These are phyloP conservation scores for Chlorella sp. DNA, from an alignment of 139 green algal species.

Conservation along the genomic window DNA sequence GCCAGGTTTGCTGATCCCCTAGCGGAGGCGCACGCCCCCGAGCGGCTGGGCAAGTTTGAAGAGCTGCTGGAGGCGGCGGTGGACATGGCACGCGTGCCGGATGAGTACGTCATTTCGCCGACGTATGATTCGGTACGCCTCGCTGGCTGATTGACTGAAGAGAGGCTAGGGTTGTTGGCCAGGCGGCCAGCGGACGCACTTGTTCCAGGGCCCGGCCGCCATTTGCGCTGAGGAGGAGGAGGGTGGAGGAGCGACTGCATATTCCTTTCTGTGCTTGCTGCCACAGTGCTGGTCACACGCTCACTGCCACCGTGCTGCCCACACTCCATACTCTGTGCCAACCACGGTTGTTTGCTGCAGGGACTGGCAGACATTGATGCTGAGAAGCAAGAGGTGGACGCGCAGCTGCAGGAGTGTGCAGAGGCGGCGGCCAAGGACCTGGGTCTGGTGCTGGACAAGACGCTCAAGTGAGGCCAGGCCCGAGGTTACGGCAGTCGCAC, in stretches of 20 bases:
- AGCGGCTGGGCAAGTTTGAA: constrained; percentile 96
- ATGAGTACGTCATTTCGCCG: constrained; percentile 94
- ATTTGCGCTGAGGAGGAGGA: constrained; percentile 63
- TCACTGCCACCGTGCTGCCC: too few species aligned
- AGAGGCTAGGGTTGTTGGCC: too few species aligned
- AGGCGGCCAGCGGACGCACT: too few species aligned
- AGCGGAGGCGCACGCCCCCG: constrained; percentile 66
- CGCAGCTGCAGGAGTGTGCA: constrained; percentile 56
- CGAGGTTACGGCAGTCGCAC: too few species aligned
- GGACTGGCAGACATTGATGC: constrained; percentile 58
- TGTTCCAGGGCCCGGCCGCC: constrained; percentile 41
- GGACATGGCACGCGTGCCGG: constrained; percentile 91
- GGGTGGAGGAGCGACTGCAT: constrained; percentile 69
- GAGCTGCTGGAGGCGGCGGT: constrained; percentile 93
- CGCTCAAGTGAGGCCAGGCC: constrained; percentile 73
- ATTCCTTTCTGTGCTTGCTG: too few species aligned
- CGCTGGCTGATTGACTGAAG: too few species aligned
- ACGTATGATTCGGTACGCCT: constrained; percentile 77
- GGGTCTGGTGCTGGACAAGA: constrained; percentile 88
- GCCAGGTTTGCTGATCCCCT: constrained; percentile 74
- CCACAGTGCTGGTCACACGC: too few species aligned
- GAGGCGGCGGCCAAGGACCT: constrained; percentile 72
- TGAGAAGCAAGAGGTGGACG: constrained; percentile 71
- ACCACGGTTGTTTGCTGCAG: neutral
- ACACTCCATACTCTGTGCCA: too few species aligned